Evolutionary conservation across 257 asterid species (phyloP).

Genomic region (Scutellaria minor): DNA sequence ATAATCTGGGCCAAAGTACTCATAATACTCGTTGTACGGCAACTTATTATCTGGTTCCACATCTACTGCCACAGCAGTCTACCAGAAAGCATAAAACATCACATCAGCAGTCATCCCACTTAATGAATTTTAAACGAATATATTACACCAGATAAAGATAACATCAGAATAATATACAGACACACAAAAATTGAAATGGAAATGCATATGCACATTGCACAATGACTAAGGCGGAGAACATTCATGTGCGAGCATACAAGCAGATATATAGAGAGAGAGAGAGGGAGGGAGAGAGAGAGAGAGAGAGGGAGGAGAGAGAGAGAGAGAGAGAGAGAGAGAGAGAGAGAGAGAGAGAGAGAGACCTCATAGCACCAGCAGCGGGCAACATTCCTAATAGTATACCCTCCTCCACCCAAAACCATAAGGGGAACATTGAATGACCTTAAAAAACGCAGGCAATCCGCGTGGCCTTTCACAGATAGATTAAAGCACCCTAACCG

Average conservation of each 20-base stretch:
- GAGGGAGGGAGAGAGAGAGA: slow-evolving; percentile 33
- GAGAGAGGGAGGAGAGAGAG: slow-evolving; percentile 34
- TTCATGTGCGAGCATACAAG: background rate
- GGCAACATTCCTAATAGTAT: slow-evolving; percentile 53
- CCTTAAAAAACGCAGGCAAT: slow-evolving; percentile 50
- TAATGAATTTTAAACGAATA: background rate
- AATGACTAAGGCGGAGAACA: background rate
- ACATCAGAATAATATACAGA: background rate
- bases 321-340: slow-evolving; percentile 34
- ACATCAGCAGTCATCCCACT: slow-evolving; percentile 25
- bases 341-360: slow-evolving; percentile 30
- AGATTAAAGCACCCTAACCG: slow-evolving; percentile 55
- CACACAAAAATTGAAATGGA: background rate
- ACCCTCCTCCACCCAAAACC: slow-evolving; percentile 61
- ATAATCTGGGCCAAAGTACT: slow-evolving; percentile 86
- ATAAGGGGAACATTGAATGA: slow-evolving; percentile 54
- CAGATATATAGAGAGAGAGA: too few relatives aligned
- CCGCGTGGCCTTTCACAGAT: slow-evolving; percentile 59
- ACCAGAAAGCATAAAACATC: slow-evolving; percentile 39
- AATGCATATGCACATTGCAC: slow-evolving; percentile 21
- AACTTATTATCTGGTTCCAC: slow-evolving; percentile 81
- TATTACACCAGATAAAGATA: slow-evolving; percentile 2
- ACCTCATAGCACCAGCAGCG: slow-evolving; percentile 69
- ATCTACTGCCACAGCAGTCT: slow-evolving; percentile 94
- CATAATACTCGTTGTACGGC: slow-evolving; percentile 83